Percentiles rank a stretch among this genome's conserved stretches.
Evolutionary conservation across 2,329 filamentous ascomycete genomes (phyloP).

Genomic region (Botrytis squamosa): DNA sequence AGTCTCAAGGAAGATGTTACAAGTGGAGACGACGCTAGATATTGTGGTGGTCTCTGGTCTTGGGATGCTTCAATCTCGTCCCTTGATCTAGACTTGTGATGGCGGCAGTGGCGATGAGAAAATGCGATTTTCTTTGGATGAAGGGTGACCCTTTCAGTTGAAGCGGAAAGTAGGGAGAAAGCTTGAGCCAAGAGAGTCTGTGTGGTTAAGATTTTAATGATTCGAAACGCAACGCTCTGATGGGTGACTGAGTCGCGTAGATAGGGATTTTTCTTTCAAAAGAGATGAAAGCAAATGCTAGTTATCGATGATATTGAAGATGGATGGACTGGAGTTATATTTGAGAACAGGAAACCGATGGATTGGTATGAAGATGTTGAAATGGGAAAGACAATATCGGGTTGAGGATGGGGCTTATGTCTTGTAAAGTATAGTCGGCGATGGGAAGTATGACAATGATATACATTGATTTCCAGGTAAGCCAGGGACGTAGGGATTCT

Average conservation of each 20-base stretch:
- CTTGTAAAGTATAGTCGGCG: slow-evolving; percentile 20
- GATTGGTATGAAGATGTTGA: slow-evolving; percentile 18
- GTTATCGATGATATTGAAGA: slow-evolving; percentile 9
- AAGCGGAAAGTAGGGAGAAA: neutral
- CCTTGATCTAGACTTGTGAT: slow-evolving; percentile 17
- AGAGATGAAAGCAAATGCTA: neutral
- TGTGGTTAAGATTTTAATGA: neutral
- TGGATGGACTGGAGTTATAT: slow-evolving; percentile 10
- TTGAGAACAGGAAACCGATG: slow-evolving; percentile 14
- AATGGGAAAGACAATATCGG: slow-evolving; percentile 17
- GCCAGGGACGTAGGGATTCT: slow-evolving; percentile 17
- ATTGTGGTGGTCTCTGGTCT: slow-evolving; percentile 8
- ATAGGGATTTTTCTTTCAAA: slow-evolving; percentile 2
- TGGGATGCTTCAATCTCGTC: slow-evolving; percentile 3
- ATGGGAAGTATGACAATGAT: slow-evolving; percentile 24
- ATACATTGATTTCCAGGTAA: slow-evolving; percentile 21
- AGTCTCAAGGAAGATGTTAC: slow-evolving; percentile 20
- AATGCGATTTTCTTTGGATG: slow-evolving; percentile 10
- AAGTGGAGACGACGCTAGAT: slow-evolving; percentile 18
- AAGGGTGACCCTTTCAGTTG: slow-evolving; percentile 18
- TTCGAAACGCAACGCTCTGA: slow-evolving; percentile 17
- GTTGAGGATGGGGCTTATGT: slow-evolving; percentile 22
- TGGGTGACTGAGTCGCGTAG: slow-evolving; percentile 13
- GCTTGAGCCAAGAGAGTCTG: slow-evolving; percentile 9
- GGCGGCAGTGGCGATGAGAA: slow-evolving; percentile 17